Evolutionary conservation across 352 stramenopile genomes (phyloP).

Genomic region (Globisporangium orthogonon): DNA sequence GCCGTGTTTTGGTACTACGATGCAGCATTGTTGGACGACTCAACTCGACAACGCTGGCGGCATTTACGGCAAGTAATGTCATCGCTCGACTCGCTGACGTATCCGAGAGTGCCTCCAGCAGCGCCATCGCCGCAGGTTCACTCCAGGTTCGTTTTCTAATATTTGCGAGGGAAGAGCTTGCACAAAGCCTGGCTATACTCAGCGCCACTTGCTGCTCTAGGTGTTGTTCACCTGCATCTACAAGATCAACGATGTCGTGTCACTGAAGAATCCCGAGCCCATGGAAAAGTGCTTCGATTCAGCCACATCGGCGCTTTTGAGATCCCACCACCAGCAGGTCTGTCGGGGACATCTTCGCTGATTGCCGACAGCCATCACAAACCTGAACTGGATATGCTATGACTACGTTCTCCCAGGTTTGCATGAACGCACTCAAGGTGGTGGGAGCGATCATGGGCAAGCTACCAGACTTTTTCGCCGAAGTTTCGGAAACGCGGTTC

Average conservation of each 20-base stretch:
- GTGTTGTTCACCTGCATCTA: slow-evolving; percentile 16
- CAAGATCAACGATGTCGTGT: slow-evolving; percentile 6
- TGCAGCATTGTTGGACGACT: slow-evolving; percentile 9
- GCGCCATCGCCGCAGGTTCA: slow-evolving; percentile 6
- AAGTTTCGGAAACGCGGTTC: slow-evolving; percentile 16
- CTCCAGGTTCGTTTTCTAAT: slow-evolving; percentile 6
- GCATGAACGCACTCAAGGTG: slow-evolving; percentile 53
- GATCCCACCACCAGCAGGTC: background rate
- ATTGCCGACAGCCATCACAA: background rate
- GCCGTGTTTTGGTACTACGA: background rate
- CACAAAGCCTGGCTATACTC: background rate
- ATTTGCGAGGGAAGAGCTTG: background rate
- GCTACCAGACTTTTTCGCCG: slow-evolving; percentile 27
- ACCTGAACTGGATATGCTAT: background rate
- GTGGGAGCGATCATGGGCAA: slow-evolving; percentile 49
- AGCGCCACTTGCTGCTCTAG: background rate
- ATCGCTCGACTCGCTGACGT: slow-evolving; percentile 4
- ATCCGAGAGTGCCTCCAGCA: background rate
- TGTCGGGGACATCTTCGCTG: background rate
- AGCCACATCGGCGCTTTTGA: slow-evolving; percentile 1
- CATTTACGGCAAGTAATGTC: slow-evolving; percentile 6
- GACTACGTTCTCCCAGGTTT: slow-evolving; percentile 16
- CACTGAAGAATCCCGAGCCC: background rate
- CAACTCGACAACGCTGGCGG: slow-evolving; percentile 1
- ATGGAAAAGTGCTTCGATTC: slow-evolving; percentile 2